Evolutionary conservation across 495 filamentous ascomycete genomes (phyloP).

Genomic region (Aspergillus haitiensis): DNA sequence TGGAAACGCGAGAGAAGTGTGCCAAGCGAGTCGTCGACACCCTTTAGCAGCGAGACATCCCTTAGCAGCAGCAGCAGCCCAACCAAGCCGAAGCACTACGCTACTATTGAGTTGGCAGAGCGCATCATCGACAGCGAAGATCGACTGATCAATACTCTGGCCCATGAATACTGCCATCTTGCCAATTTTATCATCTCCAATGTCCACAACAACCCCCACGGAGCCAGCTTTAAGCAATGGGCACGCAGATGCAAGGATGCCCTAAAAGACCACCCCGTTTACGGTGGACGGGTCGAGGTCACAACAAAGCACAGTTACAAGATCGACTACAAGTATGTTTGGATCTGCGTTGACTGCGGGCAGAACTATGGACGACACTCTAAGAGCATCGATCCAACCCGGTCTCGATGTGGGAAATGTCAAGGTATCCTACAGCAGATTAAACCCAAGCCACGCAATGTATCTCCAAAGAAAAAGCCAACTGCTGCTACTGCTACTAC

Average conservation of each 20-base stretch:
- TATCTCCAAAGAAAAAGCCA: conserved; percentile 55
- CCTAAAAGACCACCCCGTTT: conserved; percentile 43
- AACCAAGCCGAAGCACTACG: conserved; percentile 56
- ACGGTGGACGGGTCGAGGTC: conserved; percentile 62
- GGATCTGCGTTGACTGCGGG: conserved; percentile 72
- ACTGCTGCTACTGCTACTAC: conserved; percentile 5
- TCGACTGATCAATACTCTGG: conserved; percentile 79
- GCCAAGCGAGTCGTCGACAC: conserved; percentile 11
- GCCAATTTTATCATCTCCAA: conserved; percentile 80
- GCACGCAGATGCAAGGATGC: conserved; percentile 48
- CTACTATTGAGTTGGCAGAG: conserved; percentile 81
- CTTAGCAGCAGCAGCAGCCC: too few relatives aligned
- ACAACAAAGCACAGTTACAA: conserved; percentile 85
- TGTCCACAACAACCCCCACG: conserved; percentile 71
- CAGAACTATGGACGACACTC: conserved; percentile 75
- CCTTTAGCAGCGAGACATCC: conserved; percentile 4
- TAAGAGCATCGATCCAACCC: conserved; percentile 69
- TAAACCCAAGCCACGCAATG: conserved; percentile 68
- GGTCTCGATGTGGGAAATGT: conserved; percentile 71
- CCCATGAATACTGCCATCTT: conserved; percentile 95
- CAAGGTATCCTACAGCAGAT: conserved; percentile 68
- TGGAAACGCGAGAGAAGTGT: conserved; percentile 61
- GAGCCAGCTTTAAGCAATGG: conserved; percentile 77
- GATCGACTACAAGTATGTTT: conserved; percentile 88
- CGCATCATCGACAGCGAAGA: conserved; percentile 79